Evolutionary conservation across 2,329 filamentous ascomycete genomes (phyloP).

Genomic region (Thyridium curvatum): DNA sequence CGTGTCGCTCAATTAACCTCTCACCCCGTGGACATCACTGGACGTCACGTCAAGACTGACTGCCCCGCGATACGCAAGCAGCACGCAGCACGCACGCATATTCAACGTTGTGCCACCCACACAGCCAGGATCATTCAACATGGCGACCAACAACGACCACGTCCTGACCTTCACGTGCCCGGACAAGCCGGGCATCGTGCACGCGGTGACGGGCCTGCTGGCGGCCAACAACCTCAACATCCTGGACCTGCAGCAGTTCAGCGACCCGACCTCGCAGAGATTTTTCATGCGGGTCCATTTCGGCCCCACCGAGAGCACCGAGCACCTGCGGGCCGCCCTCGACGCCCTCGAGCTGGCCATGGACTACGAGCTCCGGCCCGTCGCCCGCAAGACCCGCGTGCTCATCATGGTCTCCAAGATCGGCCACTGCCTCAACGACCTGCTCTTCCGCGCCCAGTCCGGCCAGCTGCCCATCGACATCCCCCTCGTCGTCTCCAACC

Average conservation of each 20-base stretch:
- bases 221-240: slow-evolving; percentile 72
- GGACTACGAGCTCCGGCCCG: slow-evolving; percentile 65
- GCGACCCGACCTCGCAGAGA: slow-evolving; percentile 63
- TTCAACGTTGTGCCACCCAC: too few species aligned
- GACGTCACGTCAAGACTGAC: too few species aligned
- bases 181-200: slow-evolving; percentile 78
- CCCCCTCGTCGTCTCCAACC: slow-evolving; percentile 76
- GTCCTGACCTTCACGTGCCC: slow-evolving; percentile 79
- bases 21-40: too few species aligned
- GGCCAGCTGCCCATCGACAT: slow-evolving; percentile 70
- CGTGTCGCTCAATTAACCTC: too few species aligned
- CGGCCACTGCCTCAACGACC: slow-evolving; percentile 77
- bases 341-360: slow-evolving; percentile 53
- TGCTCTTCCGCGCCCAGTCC: slow-evolving; percentile 75
- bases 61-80: too few species aligned
- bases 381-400: slow-evolving; percentile 64
- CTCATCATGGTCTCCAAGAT: slow-evolving; percentile 90
- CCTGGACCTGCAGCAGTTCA: slow-evolving; percentile 79
- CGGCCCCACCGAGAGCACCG: slow-evolving; percentile 48
- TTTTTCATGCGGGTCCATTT: slow-evolving; percentile 92
- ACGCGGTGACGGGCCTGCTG: slow-evolving; percentile 74
- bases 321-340: slow-evolving; percentile 50
- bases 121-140: slow-evolving; percentile 13
- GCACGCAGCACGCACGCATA: too few species aligned
- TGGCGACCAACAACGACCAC: slow-evolving; percentile 45